A percentile compares a stretch with the other conserved stretches of the same genome.
phyloP scores from a whole-genome alignment of 345 rosid species.

The Populus pruinosa region DNA sequence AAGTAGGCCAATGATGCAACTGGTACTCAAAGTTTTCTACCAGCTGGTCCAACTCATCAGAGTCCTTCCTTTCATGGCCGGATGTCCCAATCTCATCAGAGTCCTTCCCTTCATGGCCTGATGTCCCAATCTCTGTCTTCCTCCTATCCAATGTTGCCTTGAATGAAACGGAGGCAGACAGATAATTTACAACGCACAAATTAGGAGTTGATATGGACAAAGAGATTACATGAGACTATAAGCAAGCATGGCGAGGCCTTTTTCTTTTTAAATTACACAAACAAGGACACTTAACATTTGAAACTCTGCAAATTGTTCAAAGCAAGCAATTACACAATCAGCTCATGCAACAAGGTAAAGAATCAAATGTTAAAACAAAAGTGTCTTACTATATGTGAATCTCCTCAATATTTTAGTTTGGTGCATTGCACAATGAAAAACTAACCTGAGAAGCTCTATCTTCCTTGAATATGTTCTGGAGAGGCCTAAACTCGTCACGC shows the following conservation, averaged over 20 bases:
- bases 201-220: conserved; percentile 4
- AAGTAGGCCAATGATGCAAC: conserved; percentile 40
- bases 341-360: neutral
- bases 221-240: neutral
- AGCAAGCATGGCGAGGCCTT: neutral
- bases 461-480: conserved; percentile 42
- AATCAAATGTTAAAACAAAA: neutral
- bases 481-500: conserved; percentile 52
- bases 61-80: conserved; percentile 32
- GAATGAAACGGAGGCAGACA: neutral
- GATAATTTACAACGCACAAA: neutral
- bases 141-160: conserved; percentile 42
- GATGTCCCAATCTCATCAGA: conserved; percentile 29
- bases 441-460: conserved; percentile 56
- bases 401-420: neutral
- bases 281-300: neutral
- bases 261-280: neutral
- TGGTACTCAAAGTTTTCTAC: conserved; percentile 36
- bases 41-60: conserved; percentile 26
- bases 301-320: neutral
- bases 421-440: neutral
- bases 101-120: conserved; percentile 33
- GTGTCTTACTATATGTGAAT: neutral
- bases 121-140: conserved; percentile 35
- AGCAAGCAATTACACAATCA: neutral